phyloP scores from a whole-genome alignment of 768 basidiomycete species.

The Leccinum pellstonianum region DNA sequence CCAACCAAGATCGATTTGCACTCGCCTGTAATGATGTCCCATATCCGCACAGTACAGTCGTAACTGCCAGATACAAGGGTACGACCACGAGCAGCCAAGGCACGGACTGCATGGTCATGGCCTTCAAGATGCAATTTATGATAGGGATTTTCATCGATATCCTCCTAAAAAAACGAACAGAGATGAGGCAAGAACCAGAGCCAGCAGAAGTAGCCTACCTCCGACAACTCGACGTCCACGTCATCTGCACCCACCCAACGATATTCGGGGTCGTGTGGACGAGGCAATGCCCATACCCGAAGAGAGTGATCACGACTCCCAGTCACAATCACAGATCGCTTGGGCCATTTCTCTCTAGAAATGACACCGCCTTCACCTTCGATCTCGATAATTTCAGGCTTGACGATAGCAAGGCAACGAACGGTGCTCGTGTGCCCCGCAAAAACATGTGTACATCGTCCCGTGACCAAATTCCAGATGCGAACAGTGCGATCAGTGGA shows the following conservation, averaged over 20 bases:
- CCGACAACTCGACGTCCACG: conserved; percentile 56
- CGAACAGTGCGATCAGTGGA: conserved; percentile 92
- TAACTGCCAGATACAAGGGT: conserved; percentile 95
- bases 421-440: conserved; percentile 97
- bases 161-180: conserved; percentile 44
- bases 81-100: conserved; percentile 86
- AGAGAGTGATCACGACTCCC: conserved; percentile 68
- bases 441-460: conserved; percentile 88
- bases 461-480: conserved; percentile 82
- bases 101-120: conserved; percentile 89
- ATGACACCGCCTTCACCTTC: conserved; percentile 62
- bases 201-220: conserved; percentile 31
- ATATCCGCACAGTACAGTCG: conserved; percentile 91
- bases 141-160: conserved; percentile 80
- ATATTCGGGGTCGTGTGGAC: conserved; percentile 74
- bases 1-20: conserved; percentile 82
- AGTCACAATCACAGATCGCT: conserved; percentile 69
- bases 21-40: conserved; percentile 85
- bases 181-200: conserved; percentile 3
- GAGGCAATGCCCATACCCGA: conserved; percentile 65
- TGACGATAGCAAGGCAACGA: conserved; percentile 92
- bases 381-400: conserved; percentile 83
- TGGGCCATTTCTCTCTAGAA: conserved; percentile 69
- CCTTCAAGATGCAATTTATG: conserved; percentile 83
- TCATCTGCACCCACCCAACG: conserved; percentile 63